Evolutionary conservation across 306 rosid genomes (phyloP), one percentile per base, ranked within the genome.

Genomic region (Benincasa hispida): DNA sequence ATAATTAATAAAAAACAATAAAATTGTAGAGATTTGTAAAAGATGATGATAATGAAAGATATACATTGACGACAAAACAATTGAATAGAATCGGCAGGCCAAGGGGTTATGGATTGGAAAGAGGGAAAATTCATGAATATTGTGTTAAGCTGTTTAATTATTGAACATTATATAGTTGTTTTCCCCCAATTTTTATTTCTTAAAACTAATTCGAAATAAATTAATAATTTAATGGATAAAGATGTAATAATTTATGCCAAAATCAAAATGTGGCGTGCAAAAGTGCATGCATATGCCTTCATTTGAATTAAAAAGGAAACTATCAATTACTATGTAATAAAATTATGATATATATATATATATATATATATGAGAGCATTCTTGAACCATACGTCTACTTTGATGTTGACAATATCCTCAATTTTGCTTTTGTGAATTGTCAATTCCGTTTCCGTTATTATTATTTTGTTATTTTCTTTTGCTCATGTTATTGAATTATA

Each of bases 51-150:
- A 65, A 65, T 34, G 27, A 65, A 27, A 65, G 37, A 18, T 1
- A 63, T 34, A 34, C 19, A 63, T 18, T 63, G 13, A 63, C 7
- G 72, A 63, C 48, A 63, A 63, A 37, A 66, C 2, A 21, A 67
- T 67, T 67, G 74, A 66, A 39, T 66, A 18, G 73, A 7, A 35
- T 39, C 1, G 30, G 53, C 73, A 39, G 73, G 53, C 73, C 53
- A 66, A n/a, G 50, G 30, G 50, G n/a, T n/a, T n/a, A n/a, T n/a
- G n/a, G 30, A 3, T 66, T 66, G 24, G 69, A 62, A 62, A 32
- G 24, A 17, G 69, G 68, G 69, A 11, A 66, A 66, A 66, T 66
- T 66, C 73, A 66, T 66, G 73, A 66, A 66, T 19, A 50, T 65
- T 65, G 50, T 35, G 72, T 65, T 65, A 65, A 37, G 28, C 37